Conservation (phyloP, 2,329 filamentous ascomycete species). For the Colletotrichum paranaense region DNA sequence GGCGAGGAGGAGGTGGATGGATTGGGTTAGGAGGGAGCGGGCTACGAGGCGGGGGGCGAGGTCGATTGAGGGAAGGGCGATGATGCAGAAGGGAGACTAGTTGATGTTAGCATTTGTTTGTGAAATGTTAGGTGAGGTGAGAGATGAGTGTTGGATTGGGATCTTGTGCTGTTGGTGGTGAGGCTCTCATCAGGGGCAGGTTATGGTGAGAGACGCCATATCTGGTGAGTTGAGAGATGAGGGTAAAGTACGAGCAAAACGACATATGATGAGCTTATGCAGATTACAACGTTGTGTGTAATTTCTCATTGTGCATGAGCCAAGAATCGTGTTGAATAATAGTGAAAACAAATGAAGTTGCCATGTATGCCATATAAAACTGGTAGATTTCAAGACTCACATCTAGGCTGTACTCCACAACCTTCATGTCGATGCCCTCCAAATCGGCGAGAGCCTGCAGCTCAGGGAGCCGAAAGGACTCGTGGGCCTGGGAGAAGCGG, state of each 20-base stretch:
- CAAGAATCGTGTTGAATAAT: too few species aligned
- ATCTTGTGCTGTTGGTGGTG: neutral
- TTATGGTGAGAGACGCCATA: neutral
- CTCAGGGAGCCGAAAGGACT: conserved; percentile 90
- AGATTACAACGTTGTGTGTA: too few species aligned
- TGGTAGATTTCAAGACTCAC: conserved; percentile 61
- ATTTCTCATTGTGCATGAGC: too few species aligned
- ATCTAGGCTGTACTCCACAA: conserved; percentile 79
- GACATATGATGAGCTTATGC: too few species aligned
- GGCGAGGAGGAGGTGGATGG: conserved; percentile 92
- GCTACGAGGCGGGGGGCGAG: conserved; percentile 75
- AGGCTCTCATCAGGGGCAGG: neutral
- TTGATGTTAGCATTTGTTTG: neutral
- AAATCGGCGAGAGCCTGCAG: conserved; percentile 82
- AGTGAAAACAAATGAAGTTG: too few species aligned
- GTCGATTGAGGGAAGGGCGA: conserved; percentile 73
- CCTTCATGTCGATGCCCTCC: conserved; percentile 73
- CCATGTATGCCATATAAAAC: neutral
- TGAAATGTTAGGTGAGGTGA: neutral
- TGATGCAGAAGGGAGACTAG: conserved; percentile 88
- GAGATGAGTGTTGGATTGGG: neutral
- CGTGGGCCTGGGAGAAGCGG: conserved; percentile 88
- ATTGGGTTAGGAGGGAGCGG: conserved; percentile 84
- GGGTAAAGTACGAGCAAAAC: too few species aligned
- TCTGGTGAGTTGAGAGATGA: neutral